Conservation (phyloP, 1,139 yeast species). For the Zygosaccharomyces sapae region DNA sequence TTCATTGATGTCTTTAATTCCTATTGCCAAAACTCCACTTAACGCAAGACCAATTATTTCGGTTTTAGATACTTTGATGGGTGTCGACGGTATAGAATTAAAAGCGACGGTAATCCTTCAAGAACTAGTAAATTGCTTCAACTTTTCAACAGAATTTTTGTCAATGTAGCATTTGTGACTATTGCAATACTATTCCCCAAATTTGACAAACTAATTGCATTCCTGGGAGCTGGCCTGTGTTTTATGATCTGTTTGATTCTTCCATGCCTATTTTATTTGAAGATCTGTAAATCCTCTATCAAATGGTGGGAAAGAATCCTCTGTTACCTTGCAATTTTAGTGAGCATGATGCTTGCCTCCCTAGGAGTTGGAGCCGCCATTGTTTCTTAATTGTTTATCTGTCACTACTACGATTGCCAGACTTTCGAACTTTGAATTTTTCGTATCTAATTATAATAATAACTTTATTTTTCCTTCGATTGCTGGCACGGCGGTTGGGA, state of each 20-base stretch:
- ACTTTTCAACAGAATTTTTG: constrained; percentile 37
- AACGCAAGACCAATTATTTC: constrained; percentile 83
- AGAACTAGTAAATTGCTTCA: constrained; percentile 23
- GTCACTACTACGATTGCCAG: neutral
- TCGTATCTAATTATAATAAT: constrained; percentile 5
- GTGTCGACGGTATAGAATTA: constrained; percentile 34
- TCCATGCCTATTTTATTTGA: constrained; percentile 68
- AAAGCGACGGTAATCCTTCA: constrained; percentile 15
- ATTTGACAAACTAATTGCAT: constrained; percentile 79
- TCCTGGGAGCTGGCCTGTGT: constrained; percentile 78
- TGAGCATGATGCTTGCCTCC: constrained; percentile 47
- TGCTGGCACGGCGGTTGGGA: constrained; percentile 1
- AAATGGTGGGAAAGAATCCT: constrained; percentile 38
- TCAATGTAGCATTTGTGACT: constrained; percentile 43
- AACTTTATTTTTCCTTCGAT: neutral
- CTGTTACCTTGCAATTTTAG: constrained; percentile 45
- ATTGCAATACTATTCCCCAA: constrained; percentile 63
- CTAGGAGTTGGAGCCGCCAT: constrained; percentile 48
- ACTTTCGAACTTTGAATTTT: neutral
- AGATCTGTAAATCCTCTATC: constrained; percentile 49
- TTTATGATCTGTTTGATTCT: constrained; percentile 74
- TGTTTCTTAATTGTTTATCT: constrained; percentile 33
- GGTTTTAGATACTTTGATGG: constrained; percentile 50
- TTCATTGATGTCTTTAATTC: constrained; percentile 70
- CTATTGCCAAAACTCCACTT: constrained; percentile 82